Evolutionary conservation across 208 protist species (phyloP).

Genomic region (Jaenimonas drosophilae): DNA sequence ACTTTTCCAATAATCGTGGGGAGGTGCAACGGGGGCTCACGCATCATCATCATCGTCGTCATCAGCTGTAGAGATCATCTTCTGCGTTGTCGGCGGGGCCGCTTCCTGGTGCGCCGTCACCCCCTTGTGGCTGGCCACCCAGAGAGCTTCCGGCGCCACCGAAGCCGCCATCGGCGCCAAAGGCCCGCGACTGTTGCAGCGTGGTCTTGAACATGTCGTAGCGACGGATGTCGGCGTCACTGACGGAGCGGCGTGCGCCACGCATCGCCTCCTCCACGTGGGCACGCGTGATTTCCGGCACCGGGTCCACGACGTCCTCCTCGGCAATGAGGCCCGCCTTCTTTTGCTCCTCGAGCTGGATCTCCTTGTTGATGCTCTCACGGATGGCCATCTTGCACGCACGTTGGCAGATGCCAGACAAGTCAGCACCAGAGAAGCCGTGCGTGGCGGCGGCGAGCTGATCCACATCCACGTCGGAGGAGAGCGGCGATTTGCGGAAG

Average conservation of each 20-base stretch:
- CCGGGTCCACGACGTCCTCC: conserved; percentile 78
- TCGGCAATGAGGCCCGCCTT: conserved; percentile 40
- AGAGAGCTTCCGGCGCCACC: conserved; percentile 5
- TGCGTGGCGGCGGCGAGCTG: conserved; percentile 95
- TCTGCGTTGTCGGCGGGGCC: conserved; percentile 5
- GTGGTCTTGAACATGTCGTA: conserved; percentile 92
- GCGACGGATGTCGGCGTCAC: conserved; percentile 83
- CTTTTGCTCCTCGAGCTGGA: conserved; percentile 67
- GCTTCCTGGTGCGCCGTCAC: conserved; percentile 1
- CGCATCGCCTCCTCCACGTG: conserved; percentile 92
- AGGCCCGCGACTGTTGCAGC: conserved; percentile 62
- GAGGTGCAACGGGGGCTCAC: no score
- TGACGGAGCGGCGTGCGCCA: conserved; percentile 85
- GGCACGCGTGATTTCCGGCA: conserved; percentile 79
- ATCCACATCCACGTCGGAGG: conserved; percentile 93
- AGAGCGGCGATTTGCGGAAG: conserved; percentile 98
- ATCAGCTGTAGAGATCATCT: conserved; percentile 31
- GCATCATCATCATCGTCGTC: background rate
- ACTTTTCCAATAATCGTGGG: no score
- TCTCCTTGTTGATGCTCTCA: conserved; percentile 86
- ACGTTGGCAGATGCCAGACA: conserved; percentile 89
- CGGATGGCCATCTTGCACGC: conserved; percentile 90
- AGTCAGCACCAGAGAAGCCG: conserved; percentile 99
- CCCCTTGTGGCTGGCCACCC: conserved; percentile 1
- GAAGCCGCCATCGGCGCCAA: conserved; percentile 27